Percentiles rank a stretch among this genome's conserved stretches.
Conservation (phyloP, 2,329 filamentous ascomycete species). For the Plectosphaerella plurivora region DNA sequence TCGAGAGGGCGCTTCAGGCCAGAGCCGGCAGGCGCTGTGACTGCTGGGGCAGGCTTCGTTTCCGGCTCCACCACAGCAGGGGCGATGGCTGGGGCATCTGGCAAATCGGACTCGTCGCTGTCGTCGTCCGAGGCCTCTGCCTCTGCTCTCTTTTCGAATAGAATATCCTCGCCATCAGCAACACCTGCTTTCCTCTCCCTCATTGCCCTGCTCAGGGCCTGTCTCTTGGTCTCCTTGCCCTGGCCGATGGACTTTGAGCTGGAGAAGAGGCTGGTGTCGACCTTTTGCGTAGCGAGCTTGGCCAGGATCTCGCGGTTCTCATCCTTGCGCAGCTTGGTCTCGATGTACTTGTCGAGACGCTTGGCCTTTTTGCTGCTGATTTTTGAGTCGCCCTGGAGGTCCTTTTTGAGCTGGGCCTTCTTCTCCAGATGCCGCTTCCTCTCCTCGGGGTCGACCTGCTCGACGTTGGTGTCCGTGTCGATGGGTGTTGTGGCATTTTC, state of each 20-base stretch:
- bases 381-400: conserved; percentile 49
- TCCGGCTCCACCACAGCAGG: conserved; percentile 1
- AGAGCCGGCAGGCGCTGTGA: conserved; percentile 49
- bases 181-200: conserved; percentile 63
- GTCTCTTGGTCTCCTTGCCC: conserved; percentile 65
- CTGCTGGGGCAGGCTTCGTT: background rate
- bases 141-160: conserved; percentile 41
- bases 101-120: conserved; percentile 6
- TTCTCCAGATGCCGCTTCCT: conserved; percentile 47
- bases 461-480: conserved; percentile 48
- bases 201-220: conserved; percentile 60
- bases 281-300: conserved; percentile 72
- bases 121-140: conserved; percentile 23
- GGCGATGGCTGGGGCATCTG: conserved; percentile 7
- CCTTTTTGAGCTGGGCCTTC: conserved; percentile 50
- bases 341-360: conserved; percentile 65
- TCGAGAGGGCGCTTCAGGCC: conserved; percentile 87
- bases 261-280: conserved; percentile 76
- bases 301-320: conserved; percentile 81
- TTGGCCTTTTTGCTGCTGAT: conserved; percentile 63
- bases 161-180: conserved; percentile 46
- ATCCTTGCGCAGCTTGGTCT: conserved; percentile 91
- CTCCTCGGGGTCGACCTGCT: conserved; percentile 43
- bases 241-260: conserved; percentile 76
- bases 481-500: conserved; percentile 34